Evolutionary conservation across 345 rosid genomes (phyloP).

Genomic region (Pseudoturritis turrita): DNA sequence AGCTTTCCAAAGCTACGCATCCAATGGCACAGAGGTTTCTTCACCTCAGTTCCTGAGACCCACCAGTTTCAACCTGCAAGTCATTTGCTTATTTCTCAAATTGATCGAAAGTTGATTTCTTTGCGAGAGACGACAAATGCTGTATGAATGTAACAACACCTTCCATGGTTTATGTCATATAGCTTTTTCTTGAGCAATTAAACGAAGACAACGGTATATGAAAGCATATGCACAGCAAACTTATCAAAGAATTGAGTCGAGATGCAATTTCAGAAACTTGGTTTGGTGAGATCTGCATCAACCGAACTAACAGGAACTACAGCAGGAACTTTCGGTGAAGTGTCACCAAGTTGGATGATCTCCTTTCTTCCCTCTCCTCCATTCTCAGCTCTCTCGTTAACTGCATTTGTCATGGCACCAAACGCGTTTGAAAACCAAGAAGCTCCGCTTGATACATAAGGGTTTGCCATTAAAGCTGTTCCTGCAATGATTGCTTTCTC

Average conservation of each 20-base stretch:
- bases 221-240: slow-evolving; percentile 21
- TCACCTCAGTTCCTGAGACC: slow-evolving; percentile 43
- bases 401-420: slow-evolving; percentile 72
- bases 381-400: slow-evolving; percentile 65
- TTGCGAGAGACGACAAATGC: neutral
- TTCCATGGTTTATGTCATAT: neutral
- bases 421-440: slow-evolving; percentile 85
- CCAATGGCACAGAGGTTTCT: slow-evolving; percentile 79
- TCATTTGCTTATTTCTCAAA: neutral
- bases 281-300: slow-evolving; percentile 11
- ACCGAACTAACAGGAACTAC: slow-evolving; percentile 27
- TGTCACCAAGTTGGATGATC: slow-evolving; percentile 41
- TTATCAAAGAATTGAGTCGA: slow-evolving; percentile 8
- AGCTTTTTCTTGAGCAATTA: neutral
- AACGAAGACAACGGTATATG: neutral
- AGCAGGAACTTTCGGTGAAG: slow-evolving; percentile 30
- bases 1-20: slow-evolving; percentile 66
- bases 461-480: slow-evolving; percentile 82
- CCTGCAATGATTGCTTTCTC: slow-evolving; percentile 77
- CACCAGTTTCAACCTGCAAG: neutral
- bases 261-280: neutral
- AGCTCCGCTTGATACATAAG: slow-evolving; percentile 70
- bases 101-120: too few relatives aligned
- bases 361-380: slow-evolving; percentile 68
- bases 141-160: slow-evolving; percentile 15